phyloP scores from a whole-genome alignment of 768 basidiomycete species.

The Daedaleopsis sinensis region DNA sequence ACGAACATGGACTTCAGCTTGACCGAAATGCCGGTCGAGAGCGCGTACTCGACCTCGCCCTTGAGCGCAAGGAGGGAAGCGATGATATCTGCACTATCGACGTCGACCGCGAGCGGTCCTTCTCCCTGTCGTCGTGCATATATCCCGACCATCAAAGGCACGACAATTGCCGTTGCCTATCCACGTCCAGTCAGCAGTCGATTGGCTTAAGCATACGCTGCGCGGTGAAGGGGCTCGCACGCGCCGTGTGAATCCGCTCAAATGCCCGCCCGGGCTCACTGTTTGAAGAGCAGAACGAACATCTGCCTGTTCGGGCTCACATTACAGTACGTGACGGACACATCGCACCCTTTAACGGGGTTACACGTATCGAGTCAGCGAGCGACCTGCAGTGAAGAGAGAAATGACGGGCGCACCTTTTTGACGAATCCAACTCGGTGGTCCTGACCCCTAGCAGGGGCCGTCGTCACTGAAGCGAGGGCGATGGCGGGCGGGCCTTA shows the following conservation, averaged over 20 bases:
- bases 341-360: conserved; percentile 12
- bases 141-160: too few relatives aligned
- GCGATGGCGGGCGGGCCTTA: conserved; percentile 65
- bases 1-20: conserved; percentile 50
- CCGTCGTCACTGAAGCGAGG: conserved; percentile 69
- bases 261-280: conserved; percentile 46
- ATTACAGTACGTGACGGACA: conserved; percentile 51
- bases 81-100: conserved; percentile 71
- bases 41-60: conserved; percentile 50
- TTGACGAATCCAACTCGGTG: conserved; percentile 72
- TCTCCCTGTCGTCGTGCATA: conserved; percentile 52
- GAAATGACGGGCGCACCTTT: conserved; percentile 40
- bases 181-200: too few relatives aligned
- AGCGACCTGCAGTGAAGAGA: neutral
- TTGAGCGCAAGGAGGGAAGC: conserved; percentile 67
- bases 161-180: too few relatives aligned
- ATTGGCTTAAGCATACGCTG: too few relatives aligned
- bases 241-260: conserved; percentile 48
- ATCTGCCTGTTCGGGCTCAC: too few relatives aligned
- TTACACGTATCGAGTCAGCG: too few relatives aligned
- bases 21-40: conserved; percentile 35
- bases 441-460: conserved; percentile 71
- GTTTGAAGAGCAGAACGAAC: conserved; percentile 53
- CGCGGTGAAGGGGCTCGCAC: too few relatives aligned
- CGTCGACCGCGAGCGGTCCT: conserved; percentile 62